Base-by-base conservation (phyloP, 176 grass and related monocot species). In the Calamus simplicifolius region DNA sequence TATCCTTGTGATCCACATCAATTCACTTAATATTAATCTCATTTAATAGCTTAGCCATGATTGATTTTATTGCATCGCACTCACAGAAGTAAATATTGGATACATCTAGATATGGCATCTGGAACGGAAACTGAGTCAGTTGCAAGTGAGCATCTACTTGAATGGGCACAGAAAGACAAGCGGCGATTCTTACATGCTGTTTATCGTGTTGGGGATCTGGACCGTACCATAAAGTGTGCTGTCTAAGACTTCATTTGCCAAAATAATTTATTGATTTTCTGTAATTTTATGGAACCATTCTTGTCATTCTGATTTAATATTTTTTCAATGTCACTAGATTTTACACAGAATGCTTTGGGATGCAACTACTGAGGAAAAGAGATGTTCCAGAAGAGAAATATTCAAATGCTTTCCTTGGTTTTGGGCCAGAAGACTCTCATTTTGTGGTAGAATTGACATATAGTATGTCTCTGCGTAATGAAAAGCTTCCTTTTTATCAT, bases 341-440 rank as follows among this genome's bases (percentile, higher is more conserved):
- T 80, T 98, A 98, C 73, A 97, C 79, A 0, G 87, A 97, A 75
- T 85, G 84, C 66, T 87, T 97, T 67, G 93, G 87, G 25, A 91
- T 91, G 93, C 85, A 85, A 31, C 66, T 97, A 49, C 63, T 97
- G 57, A 87, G 87, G 64, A 91, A 97, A 73, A 91, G 87, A 62
- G 87, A 97, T 57, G 52, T 97, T 52, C 93, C 93, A 58, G 87
- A 85, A 52, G 87, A 97, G 75, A 97, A 97, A 73, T 97, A 97
- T 63, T 80, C 81, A 30, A 91, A 97, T 59, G 87, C 93, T 27
- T 91, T 97, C 72, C 93, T 97, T 67, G 93, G 93, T 19, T 91
- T 85, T 80, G 87, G 93, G 58, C 81, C 87, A 17, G 93, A 97
- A 69, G 79, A 81, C 18, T 90, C 79, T 19, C 81, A 98, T 64